Base-by-base conservation (phyloP, 352 stramenopile species). In the Phytopythium aichiense region DNA sequence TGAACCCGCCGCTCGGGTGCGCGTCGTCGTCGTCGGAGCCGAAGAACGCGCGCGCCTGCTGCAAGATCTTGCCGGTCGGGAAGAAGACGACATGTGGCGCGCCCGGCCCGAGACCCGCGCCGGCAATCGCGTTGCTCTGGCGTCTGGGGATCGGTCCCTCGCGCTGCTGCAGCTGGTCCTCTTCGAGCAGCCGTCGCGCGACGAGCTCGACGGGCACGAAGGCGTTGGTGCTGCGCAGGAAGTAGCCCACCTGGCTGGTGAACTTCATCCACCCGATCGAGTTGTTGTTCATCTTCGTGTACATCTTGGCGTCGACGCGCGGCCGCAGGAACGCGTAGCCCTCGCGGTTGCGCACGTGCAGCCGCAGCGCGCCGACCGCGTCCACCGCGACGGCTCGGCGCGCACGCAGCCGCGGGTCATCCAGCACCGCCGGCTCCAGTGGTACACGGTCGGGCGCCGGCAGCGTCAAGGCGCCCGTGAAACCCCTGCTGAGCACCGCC, bases 101-200 rank as follows among this genome's bases (percentile, higher is more conserved):
- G 8, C 73, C 58, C 2, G 59, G 50, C 9, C 58, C 68, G 35
- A 64, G 61, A 38, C 72, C 61, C 11, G 76, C 61, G 42, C 79
- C 83, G 35, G 76, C 58, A 43, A 92, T 68, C 33, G 76, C 76
- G 63, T 92, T 92, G 64, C 83, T 78, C 60, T 92, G 83, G 71
- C 76, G 84, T 56, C 78, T 80, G 13, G 75, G 73, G 16, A 87
- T 52, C 16, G 60, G 59, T 22, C 57, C 42, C 16, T 51, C 61
- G 49, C 68, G 63, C 30, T 70, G 68, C 37, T 78, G 60, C 1
- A 43, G 45, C 22, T 66, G 83, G 33, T 48, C 73, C 56, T 67
- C 53, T 15, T 81, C 63, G 46, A 63, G 23, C 30, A 87, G 31
- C 22, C 71, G 69, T 9, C 68, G 62, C 58, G 65, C 51, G 54